Base-by-base conservation (phyloP, 495 filamentous ascomycete genomes). In the Penicillium lagena region DNA sequence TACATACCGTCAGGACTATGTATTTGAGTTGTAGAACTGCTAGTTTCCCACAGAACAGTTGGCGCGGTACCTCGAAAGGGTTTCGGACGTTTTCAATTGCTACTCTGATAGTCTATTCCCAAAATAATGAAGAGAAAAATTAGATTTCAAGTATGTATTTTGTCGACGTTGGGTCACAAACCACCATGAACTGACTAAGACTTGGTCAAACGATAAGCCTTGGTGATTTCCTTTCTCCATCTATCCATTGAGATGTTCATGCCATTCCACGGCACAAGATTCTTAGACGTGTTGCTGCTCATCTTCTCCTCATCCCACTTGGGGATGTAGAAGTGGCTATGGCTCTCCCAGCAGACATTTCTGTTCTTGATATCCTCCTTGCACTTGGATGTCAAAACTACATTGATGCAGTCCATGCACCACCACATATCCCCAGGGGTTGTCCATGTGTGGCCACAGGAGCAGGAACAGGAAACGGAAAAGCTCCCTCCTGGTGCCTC, bases 391-490 rank as follows among this genome's bases (percentile, higher is more conserved):
- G 32, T 34, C 32, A 34, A 12, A 12, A 22, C n/a, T 7, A 35
- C 31, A 29, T 44, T 45, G 30, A 48, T 48, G 29, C 50, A 52
- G 13, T 48, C 45, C 41, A 32, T 44, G 15, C 50, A 48, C 35
- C 30, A 37, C 37, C 36, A 52, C 31, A 52, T 47, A 17, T 48
- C 40, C 15, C 45, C 34, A 2, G 50, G 45, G 8, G 6, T 8
- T 9, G 22, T 5, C 50, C 41, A 52, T 2, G 12, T 33, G 12
- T 39, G 29, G 10, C 27, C 42, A 17, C 35, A 36, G 7, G 15
- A 9, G 35, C 35, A 33, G 12, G 12, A 22, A 22, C 38, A 40
- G n/a, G 36, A 7, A 7, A 38, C 11, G 11, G 31, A 42, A 33
- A 35, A 32, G 31, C 7, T 30, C 12, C 12, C 35, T 1, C 15